Evolutionary conservation across 148 eudicot species (phyloP).

Genomic region (Bassia scoparia): DNA sequence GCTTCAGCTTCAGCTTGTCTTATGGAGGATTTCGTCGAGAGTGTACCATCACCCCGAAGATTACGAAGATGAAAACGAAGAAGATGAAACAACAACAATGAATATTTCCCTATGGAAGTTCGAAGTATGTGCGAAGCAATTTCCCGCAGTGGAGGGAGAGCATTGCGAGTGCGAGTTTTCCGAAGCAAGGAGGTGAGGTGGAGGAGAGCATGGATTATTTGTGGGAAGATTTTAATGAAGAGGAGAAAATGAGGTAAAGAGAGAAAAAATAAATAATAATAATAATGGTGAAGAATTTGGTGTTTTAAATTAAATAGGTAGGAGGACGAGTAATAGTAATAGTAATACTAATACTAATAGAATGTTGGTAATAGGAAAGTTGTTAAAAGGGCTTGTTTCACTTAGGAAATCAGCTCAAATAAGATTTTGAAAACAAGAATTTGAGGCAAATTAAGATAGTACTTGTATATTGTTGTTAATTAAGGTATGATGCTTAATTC

Average conservation of each 20-base stretch:
- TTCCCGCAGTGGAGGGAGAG: slow-evolving; percentile 10
- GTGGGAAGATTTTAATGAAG: slow-evolving; percentile 39
- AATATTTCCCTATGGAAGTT: slow-evolving; percentile 20
- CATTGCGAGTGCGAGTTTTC: slow-evolving; percentile 23
- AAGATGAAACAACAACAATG: too few species aligned
- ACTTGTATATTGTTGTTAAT: too few species aligned
- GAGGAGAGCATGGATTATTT: slow-evolving; percentile 40
- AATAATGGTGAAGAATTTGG: slow-evolving; percentile 21
- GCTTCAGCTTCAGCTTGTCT: slow-evolving; percentile 27
- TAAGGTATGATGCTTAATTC: too few species aligned
- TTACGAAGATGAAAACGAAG: neutral
- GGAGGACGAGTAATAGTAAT: slow-evolving; percentile 12
- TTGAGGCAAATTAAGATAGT: slow-evolving; percentile 3
- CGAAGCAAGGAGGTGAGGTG: slow-evolving; percentile 15
- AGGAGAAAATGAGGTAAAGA: slow-evolving; percentile 2
- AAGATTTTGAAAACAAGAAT: slow-evolving; percentile 19
- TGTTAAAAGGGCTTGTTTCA: slow-evolving; percentile 29
- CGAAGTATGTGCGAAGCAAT: slow-evolving; percentile 30
- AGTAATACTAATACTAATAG: neutral
- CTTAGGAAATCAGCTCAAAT: slow-evolving; percentile 21
- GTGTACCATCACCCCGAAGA: slow-evolving; percentile 30
- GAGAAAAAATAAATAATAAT: neutral
- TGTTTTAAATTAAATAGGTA: slow-evolving; percentile 16
- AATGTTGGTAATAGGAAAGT: slow-evolving; percentile 22
- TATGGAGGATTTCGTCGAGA: slow-evolving; percentile 36